Conservation (phyloP, 305 asterid genomes). For the Fraxinus paxiana region DNA sequence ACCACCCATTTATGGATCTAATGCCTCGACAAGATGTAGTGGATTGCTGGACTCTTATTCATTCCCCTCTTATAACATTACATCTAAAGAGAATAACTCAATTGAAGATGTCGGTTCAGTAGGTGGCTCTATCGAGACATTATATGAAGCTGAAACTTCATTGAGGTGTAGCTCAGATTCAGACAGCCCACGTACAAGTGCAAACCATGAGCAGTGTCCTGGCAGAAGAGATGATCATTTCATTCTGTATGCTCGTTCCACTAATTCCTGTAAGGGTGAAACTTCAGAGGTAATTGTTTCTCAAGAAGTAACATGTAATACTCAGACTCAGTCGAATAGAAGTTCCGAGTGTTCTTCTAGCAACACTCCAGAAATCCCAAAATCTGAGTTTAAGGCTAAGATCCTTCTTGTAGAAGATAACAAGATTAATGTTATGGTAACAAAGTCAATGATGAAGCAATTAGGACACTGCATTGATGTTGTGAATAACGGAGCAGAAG, state of each 20-base stretch:
- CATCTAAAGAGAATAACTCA: slow-evolving; percentile 37
- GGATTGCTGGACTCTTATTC: slow-evolving; percentile 39
- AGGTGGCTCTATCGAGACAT: slow-evolving; percentile 30
- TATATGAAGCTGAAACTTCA: slow-evolving; percentile 25
- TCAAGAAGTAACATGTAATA: slow-evolving; percentile 24
- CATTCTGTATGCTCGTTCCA: slow-evolving; percentile 17
- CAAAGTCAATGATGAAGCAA: slow-evolving; percentile 78
- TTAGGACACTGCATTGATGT: slow-evolving; percentile 62
- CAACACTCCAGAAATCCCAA: slow-evolving; percentile 29
- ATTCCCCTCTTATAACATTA: slow-evolving; percentile 37
- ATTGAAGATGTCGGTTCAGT: slow-evolving; percentile 40
- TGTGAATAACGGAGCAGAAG: slow-evolving; percentile 72
- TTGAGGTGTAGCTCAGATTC: slow-evolving; percentile 14
- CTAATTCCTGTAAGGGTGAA: slow-evolving; percentile 28
- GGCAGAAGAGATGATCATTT: slow-evolving; percentile 20
- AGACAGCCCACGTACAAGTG: slow-evolving; percentile 22
- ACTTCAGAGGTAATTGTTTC: slow-evolving; percentile 24
- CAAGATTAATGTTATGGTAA: slow-evolving; percentile 75
- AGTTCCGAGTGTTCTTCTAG: slow-evolving; percentile 50
- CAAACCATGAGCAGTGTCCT: slow-evolving; percentile 15
- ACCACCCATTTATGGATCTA: slow-evolving; percentile 32
- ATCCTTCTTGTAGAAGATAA: slow-evolving; percentile 86
- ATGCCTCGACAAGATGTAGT: slow-evolving; percentile 21
- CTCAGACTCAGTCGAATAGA: slow-evolving; percentile 24
- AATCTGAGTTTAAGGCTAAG: slow-evolving; percentile 44